Base-by-base conservation (phyloP, 805 yeast genomes). In the Debaryomyces castellii region DNA sequence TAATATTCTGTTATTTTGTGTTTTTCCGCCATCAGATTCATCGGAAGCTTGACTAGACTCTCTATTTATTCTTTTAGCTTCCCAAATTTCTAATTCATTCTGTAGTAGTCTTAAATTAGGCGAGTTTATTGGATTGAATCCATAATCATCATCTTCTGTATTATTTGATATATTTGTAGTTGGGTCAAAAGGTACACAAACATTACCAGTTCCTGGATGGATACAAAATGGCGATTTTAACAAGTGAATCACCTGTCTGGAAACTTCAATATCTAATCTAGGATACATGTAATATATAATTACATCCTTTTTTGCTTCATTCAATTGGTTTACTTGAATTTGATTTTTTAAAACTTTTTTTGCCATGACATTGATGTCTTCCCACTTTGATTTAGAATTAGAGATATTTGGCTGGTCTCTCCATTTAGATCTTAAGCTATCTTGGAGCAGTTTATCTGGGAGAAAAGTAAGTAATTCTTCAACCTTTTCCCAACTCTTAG, bases 211-310 rank as follows among this genome's bases (percentile, higher is more conserved):
- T 2, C 89, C 84, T 1, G 99, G 99, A 64, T 94, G 99, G 36
- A 94, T 83, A 71, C 98, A 92, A 63, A 94, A 94, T 14, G 99
- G 99, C 1, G 97, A 87, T 62, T 94, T 94, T 56, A 94, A 77
- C 67, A 94, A 82, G 72, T 94, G 99, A 67, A 84, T 89, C 58
- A 91, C 75, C 62, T 87, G 94, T 53, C 85, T 79, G 6, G 98
- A 87, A 28, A 94, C 99, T 64, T 91, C 96, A 40, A 87, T 83
- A 78, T 94, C 99, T 50, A 94, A 74, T 57, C 96, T 78, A 36
- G 99, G 99, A 64, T 92, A 92, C 71, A 89, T 67, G 49, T 87
- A 85, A 50, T 82, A 84, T 32, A 94, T 66, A 18, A 92, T 83
- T 47, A 89, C 75, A 55, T 91, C 96, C 64, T 87, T 89, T 67